Evolutionary conservation across 495 filamentous ascomycete species (phyloP).

Genomic region (Daldinia caldariorum): DNA sequence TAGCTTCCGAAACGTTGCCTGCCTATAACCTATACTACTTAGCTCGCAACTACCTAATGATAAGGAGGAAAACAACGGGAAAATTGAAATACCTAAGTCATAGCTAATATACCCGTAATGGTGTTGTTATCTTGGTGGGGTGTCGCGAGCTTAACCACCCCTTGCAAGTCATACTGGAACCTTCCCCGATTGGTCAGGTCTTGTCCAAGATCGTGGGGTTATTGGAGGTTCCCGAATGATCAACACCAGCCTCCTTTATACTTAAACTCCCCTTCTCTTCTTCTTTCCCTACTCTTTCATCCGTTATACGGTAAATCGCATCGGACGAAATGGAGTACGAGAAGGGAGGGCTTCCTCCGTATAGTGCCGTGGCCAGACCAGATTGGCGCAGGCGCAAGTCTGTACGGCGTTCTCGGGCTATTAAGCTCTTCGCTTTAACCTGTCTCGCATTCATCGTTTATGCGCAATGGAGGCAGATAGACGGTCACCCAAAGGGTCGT

Average conservation of each 20-base stretch:
- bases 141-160: slow-evolving; percentile 20
- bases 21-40: neutral
- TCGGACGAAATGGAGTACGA: slow-evolving; percentile 28
- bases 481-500: slow-evolving; percentile 29
- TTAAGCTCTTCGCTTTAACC: slow-evolving; percentile 49
- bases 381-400: slow-evolving; percentile 40
- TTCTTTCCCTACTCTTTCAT: slow-evolving; percentile 3
- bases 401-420: slow-evolving; percentile 49
- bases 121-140: slow-evolving; percentile 40
- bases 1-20: too few relatives aligned
- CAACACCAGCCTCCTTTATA: slow-evolving; percentile 28
- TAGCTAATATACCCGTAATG: neutral
- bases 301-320: neutral
- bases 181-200: slow-evolving; percentile 30
- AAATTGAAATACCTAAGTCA: neutral
- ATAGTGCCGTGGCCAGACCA: slow-evolving; percentile 42
- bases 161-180: slow-evolving; percentile 11
- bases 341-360: slow-evolving; percentile 47
- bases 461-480: slow-evolving; percentile 59
- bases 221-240: slow-evolving; percentile 16
- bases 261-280: slow-evolving; percentile 6
- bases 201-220: slow-evolving; percentile 16
- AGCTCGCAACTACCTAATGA: neutral
- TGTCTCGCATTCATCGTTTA: slow-evolving; percentile 58
- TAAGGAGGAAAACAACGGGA: too few relatives aligned